Conservation (phyloP, 257 asterid genomes). For the Gynochthodes officinalis region DNA sequence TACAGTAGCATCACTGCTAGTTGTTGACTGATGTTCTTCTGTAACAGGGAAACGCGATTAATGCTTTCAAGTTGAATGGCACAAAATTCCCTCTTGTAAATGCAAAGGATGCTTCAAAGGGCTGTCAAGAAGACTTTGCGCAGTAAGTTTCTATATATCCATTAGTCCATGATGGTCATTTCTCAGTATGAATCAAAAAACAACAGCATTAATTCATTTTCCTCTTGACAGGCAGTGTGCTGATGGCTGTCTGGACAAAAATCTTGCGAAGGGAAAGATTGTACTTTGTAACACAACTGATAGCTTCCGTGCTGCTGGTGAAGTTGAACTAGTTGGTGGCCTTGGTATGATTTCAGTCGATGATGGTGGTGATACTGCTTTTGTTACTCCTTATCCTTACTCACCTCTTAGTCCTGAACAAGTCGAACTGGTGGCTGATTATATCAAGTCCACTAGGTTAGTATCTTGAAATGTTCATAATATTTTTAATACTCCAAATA, state of each 20-base stretch:
- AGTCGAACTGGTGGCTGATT: background rate
- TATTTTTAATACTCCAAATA: background rate
- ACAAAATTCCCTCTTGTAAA: slow-evolving; percentile 25
- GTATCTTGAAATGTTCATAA: background rate
- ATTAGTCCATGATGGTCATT: background rate
- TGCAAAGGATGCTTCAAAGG: slow-evolving; percentile 20
- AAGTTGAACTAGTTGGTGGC: slow-evolving; percentile 18
- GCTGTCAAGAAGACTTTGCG: rapidly evolving
- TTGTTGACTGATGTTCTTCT: background rate
- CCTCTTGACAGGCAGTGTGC: slow-evolving; percentile 19
- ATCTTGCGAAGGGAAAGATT: slow-evolving; percentile 35
- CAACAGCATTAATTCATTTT: background rate
- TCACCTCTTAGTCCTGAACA: background rate
- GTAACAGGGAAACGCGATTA: slow-evolving; percentile 32
- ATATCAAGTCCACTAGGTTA: slow-evolving; percentile 20
- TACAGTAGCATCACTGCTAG: too few species aligned
- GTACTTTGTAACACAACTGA: slow-evolving; percentile 17
- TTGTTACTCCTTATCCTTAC: slow-evolving; percentile 22
- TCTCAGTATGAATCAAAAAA: background rate
- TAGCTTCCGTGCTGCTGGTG: background rate
- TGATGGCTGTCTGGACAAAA: slow-evolving; percentile 20
- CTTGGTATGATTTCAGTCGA: slow-evolving; percentile 17
- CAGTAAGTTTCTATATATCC: background rate
- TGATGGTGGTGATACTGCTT: background rate
- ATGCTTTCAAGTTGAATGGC: slow-evolving; percentile 31